These are phyloP conservation scores for Ophiostoma ulmi DNA, from an alignment of 2,329 filamentous ascomycete genomes.

Conservation along the genomic window DNA sequence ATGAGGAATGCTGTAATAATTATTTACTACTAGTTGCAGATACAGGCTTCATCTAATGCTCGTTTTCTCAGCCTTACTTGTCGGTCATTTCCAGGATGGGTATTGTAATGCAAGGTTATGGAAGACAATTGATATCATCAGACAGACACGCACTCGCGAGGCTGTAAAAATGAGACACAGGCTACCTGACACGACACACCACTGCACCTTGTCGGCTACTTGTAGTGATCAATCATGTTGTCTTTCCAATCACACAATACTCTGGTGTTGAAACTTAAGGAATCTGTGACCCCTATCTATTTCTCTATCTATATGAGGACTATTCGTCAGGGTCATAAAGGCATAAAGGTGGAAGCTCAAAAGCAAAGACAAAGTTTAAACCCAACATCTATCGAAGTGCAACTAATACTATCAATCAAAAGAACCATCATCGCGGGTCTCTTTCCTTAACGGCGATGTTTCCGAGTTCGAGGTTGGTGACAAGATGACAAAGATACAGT, in stretches of 20 bases:
- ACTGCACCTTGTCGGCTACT: not conserved
- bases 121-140: not conserved
- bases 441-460: not conserved
- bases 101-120: not conserved
- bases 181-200: not conserved
- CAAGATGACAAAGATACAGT: not conserved
- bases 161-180: not conserved
- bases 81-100: not conserved
- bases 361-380: no score
- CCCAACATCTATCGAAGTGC: no score
- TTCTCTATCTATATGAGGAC: no score
- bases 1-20: not conserved
- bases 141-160: not conserved
- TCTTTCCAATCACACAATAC: no score
- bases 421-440: not conserved
- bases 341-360: no score
- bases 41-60: not conserved
- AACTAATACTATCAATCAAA: not conserved
- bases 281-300: no score
- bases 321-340: no score
- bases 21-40: not conserved
- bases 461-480: not conserved
- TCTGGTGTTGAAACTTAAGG: no score
- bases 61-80: not conserved
- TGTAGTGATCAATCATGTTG: not conserved